Base-by-base conservation (phyloP, 139 green algal genomes). In the Zygnema circumcarinatum region DNA sequence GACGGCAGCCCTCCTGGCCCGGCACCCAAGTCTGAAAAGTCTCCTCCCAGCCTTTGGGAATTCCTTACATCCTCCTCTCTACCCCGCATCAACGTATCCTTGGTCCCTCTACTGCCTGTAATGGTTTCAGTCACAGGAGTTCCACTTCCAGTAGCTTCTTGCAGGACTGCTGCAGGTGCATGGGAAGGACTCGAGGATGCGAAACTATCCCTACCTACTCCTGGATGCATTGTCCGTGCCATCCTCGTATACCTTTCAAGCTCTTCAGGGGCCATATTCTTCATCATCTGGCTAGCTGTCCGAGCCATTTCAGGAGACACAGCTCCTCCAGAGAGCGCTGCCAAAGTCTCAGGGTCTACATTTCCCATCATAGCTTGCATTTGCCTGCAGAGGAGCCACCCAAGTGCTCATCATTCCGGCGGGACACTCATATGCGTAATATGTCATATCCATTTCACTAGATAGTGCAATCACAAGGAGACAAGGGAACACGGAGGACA, bases 301-400 rank as follows among this genome's bases (percentile, higher is more conserved):
- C 53, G 33, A n/a, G 84, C 84, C 84, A 89, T 89, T 20, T 76
- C 54, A 21, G 84, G 33, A 54, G n/a, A 69, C 2, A 89, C 2
- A 16, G 32, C 29, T 31, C 84, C 84, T 31, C 84, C 84, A 38
- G 33, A 74, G 25, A 89, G 25, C 1, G 76, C 78, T 20, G 84
- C 84, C 38, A 89, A 31, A 54, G 72, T 47, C 2, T 89, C 84
- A 33, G 35, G 79, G 38, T 53, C 52, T 38, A 89, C 31, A 68
- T 53, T 87, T 22, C 62, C 33, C 84, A 89, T 89, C 53, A 89
- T 80, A 0, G 84, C 2, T 40, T 88, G 78, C 79, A 88, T 89
- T 67, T 83, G 74, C 36, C 84, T 89, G 84, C 25, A 85, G 78
- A n/a, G n/a, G n/a, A n/a, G n/a, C n/a, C 16, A 79, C 29, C 56